A percentile compares a stretch with the other conserved stretches of the same genome.
Evolutionary conservation across 2,329 filamentous ascomycete species (phyloP).

Genomic region (Monilinia laxa): DNA sequence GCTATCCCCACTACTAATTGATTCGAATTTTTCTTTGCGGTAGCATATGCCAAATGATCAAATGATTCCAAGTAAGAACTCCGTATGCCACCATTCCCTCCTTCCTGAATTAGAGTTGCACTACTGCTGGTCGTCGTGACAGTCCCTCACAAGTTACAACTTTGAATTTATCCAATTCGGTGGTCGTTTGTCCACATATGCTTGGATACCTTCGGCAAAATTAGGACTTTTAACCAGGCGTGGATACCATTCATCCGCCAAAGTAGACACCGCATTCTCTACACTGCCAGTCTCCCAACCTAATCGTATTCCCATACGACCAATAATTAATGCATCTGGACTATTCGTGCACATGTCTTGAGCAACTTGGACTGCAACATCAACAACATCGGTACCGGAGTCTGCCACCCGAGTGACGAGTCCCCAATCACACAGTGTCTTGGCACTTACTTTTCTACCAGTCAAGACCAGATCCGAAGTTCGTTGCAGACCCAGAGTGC

Average conservation of each 20-base stretch:
- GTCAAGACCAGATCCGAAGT: conserved; percentile 68
- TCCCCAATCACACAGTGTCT: conserved; percentile 61
- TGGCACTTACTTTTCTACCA: conserved; percentile 57
- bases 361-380: conserved; percentile 51
- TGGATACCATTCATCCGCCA: conserved; percentile 57
- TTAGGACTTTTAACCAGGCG: conserved; percentile 65
- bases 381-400: conserved; percentile 48
- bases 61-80: not conserved
- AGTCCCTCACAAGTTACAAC: conserved; percentile 47
- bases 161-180: conserved; percentile 64
- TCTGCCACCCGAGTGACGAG: conserved; percentile 63
- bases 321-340: conserved; percentile 31
- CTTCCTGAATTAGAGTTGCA: conserved; percentile 3
- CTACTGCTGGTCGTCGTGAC: not conserved
- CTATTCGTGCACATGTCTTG: conserved; percentile 33
- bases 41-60: not conserved
- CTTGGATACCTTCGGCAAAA: conserved; percentile 67
- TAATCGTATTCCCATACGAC: conserved; percentile 27
- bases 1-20: conserved; percentile 7
- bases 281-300: conserved; percentile 32
- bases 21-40: not conserved
- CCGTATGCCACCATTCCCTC: conserved; percentile 4
- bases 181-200: conserved; percentile 72
- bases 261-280: conserved; percentile 29
- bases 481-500: conserved; percentile 62